These are phyloP conservation scores for Penicillium decumbens DNA, from an alignment of 2,329 filamentous ascomycete species.

Conservation along the genomic window DNA sequence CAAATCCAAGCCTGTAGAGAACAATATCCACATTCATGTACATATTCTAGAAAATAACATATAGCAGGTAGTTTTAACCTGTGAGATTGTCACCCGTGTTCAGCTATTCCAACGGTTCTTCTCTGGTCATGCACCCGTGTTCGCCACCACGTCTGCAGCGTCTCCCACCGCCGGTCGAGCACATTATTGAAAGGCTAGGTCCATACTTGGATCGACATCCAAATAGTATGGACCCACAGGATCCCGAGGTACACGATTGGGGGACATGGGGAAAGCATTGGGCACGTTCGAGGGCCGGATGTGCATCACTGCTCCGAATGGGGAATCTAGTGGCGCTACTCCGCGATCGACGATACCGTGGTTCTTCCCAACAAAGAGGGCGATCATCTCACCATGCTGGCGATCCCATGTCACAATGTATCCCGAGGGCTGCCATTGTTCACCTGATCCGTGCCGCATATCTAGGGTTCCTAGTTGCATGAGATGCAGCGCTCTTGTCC, in stretches of 20 bases:
- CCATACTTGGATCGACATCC: constrained; percentile 11
- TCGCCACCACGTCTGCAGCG: not conserved
- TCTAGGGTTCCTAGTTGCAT: constrained; percentile 38
- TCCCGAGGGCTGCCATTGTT: constrained; percentile 30
- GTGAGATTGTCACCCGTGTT: not conserved
- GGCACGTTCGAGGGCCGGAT: constrained; percentile 2
- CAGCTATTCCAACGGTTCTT: not conserved
- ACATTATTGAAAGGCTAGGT: constrained; percentile 7
- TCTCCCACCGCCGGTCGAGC: not conserved
- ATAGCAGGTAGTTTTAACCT: not conserved
- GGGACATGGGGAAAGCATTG: not conserved
- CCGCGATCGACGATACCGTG: constrained; percentile 23
- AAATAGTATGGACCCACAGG: constrained; percentile 7
- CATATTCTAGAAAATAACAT: not conserved
- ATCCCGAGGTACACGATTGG: constrained; percentile 1
- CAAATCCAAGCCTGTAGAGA: not conserved
- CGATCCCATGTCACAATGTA: constrained; percentile 39
- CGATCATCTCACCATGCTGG: constrained; percentile 25
- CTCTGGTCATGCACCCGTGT: not conserved
- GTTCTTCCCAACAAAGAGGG: constrained; percentile 29
- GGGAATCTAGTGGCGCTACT: constrained; percentile 10
- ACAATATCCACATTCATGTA: not conserved
- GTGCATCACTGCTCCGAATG: constrained; percentile 19
- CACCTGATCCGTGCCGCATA: constrained; percentile 14
- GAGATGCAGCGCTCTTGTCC: constrained; percentile 27